These are phyloP conservation scores for Verticillium alfalfae DNA, from an alignment of 2,329 filamentous ascomycete genomes.

Conservation along the genomic window DNA sequence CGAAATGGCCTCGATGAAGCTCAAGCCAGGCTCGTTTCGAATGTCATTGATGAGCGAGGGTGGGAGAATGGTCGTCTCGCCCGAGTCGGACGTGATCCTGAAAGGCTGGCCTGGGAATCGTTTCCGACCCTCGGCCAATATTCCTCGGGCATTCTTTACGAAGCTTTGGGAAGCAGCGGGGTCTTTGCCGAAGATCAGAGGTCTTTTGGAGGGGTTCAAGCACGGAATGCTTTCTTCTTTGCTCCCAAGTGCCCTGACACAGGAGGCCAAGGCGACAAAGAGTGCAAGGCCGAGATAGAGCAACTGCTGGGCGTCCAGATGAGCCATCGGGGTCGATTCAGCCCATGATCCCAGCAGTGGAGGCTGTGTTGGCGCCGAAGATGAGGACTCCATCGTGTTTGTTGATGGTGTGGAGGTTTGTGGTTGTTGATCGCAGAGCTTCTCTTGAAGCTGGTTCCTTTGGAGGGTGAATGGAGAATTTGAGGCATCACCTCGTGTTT, in stretches of 20 bases:
- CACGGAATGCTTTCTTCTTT: not conserved
- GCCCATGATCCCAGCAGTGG: not conserved
- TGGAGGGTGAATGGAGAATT: not conserved
- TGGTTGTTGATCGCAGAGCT: not conserved
- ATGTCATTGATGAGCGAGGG: constrained; percentile 12
- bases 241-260: not conserved
- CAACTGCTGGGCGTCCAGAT: not conserved
- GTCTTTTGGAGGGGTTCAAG: not conserved
- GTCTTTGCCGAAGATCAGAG: not conserved
- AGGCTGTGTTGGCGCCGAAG: not conserved
- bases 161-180: not conserved
- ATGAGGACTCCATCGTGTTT: not conserved
- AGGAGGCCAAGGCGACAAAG: not conserved
- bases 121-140: not conserved
- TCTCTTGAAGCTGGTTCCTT: too few species aligned
- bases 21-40: constrained; percentile 13
- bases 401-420: not conserved
- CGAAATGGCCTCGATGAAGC: constrained; percentile 6
- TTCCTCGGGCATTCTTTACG: not conserved
- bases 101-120: constrained; percentile 8
- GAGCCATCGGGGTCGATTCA: not conserved
- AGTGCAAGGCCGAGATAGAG: not conserved
- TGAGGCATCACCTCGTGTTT: not conserved
- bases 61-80: constrained; percentile 13
- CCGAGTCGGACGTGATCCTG: constrained; percentile 12